Base-by-base conservation (phyloP, 257 asterid genomes). In the Nicotiana noctiflora region DNA sequence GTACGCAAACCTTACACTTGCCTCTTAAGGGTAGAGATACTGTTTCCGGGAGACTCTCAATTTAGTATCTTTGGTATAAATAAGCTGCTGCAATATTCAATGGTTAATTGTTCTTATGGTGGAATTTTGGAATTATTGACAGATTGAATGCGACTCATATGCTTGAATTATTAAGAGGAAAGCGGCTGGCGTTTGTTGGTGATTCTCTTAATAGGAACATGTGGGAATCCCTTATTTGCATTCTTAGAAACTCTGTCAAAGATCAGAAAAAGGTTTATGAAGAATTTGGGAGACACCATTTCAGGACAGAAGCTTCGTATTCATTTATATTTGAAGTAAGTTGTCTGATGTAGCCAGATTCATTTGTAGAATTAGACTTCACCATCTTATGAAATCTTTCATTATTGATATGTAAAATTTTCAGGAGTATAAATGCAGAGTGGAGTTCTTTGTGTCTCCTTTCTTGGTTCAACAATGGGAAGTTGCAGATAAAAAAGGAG, bases 171-270 rank as follows among this genome's bases (percentile, higher is more conserved):
- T 65, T 92, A 84, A 88, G 91, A 81, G 97, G 97, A 19, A 92
- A 88, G 77, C 63, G 96, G 10, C 80, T 91, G 14, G 94, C 88
- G 49, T 91, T 91, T 40, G 93, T 92, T 13, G 97, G 97, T 5
- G 96, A 92, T 88, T 92, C 96, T 44, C 83, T 92, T 4, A 92
- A 92, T 82, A 85, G 96, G 81, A 92, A 92, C 61, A 91, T 91
- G 97, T 92, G 97, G 97, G 97, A 92, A 81, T 92, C 97, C 79
- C 93, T 92, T 40, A 82, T 92, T 63, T 92, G 97, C 85, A 89
- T 90, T 68, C 86, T 92, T n/a, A 91, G 44, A 77, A 92, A 88
- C 85, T 86, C 91, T 11, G 90, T 88, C 1, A 88, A 88, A 81
- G 86, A 92, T 84, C 80, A 87, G 74, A 87, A 40, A 23, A 92